phyloP scores from a whole-genome alignment of 495 filamentous ascomycete genomes.

The Hypoxylon rickii region DNA sequence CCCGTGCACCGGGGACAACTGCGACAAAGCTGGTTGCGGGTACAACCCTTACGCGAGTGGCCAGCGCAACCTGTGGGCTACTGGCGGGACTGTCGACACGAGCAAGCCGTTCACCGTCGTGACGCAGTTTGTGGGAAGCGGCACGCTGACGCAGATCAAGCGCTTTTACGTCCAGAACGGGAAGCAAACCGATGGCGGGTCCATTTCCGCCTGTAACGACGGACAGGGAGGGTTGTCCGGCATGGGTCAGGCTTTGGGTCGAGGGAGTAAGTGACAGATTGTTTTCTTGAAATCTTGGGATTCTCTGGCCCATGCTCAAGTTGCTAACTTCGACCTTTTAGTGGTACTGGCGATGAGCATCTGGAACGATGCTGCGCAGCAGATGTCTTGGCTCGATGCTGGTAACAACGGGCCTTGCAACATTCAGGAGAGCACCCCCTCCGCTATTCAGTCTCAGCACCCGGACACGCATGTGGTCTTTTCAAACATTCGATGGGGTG shows the following conservation, averaged over 20 bases:
- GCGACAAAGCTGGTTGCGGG: slow-evolving; percentile 62
- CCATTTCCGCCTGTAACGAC: slow-evolving; percentile 18
- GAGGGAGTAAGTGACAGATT: slow-evolving; percentile 41
- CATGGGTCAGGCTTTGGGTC: slow-evolving; percentile 35
- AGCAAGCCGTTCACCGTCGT: slow-evolving; percentile 59
- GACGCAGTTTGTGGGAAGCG: slow-evolving; percentile 60
- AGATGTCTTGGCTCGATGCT: slow-evolving; percentile 39
- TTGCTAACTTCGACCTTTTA: slow-evolving; percentile 34
- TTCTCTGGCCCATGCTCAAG: slow-evolving; percentile 36
- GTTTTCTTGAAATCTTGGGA: slow-evolving; percentile 50
- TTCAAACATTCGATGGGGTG: slow-evolving; percentile 50
- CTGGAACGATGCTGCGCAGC: slow-evolving; percentile 35
- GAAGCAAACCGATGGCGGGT: slow-evolving; percentile 28
- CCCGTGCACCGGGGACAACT: slow-evolving; percentile 49
- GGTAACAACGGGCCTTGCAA: slow-evolving; percentile 58
- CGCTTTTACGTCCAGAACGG: slow-evolving; percentile 61
- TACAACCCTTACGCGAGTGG: slow-evolving; percentile 63
- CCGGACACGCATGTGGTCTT: slow-evolving; percentile 54
- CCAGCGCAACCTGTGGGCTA: slow-evolving; percentile 55
- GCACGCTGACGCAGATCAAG: slow-evolving; percentile 56
- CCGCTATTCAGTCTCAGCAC: slow-evolving; percentile 47
- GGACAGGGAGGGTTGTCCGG: slow-evolving; percentile 27
- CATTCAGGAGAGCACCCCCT: slow-evolving; percentile 47
- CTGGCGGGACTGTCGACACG: slow-evolving; percentile 56
- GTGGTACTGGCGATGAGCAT: slow-evolving; percentile 38